These are phyloP conservation scores for Pseudogymnoascus sp. DNA, from an alignment of 2,329 filamentous ascomycete species.

Conservation along the genomic window DNA sequence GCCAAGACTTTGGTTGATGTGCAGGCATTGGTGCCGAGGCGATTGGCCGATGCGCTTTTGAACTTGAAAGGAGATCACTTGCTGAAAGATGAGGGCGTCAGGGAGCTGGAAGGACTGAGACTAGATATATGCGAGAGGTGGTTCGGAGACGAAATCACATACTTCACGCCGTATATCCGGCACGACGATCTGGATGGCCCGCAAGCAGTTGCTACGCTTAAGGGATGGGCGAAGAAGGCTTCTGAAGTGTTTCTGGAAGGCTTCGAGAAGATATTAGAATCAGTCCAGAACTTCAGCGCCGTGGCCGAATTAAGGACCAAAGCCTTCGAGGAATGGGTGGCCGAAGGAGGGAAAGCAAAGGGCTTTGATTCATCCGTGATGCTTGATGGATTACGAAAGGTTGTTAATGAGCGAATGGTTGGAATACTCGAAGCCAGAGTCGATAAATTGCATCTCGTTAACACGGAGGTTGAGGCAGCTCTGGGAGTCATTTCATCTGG, in stretches of 20 bases:
- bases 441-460: conserved; percentile 54
- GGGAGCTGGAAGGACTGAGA: conserved; percentile 58
- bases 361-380: conserved; percentile 61
- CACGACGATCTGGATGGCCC: conserved; percentile 64
- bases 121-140: conserved; percentile 71
- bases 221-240: conserved; percentile 54
- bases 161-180: conserved; percentile 80
- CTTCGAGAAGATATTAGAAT: conserved; percentile 49
- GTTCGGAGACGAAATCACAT: conserved; percentile 73
- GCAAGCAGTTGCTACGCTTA: conserved; percentile 52
- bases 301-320: conserved; percentile 62
- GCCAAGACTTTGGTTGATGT: conserved; percentile 70
- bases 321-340: conserved; percentile 68
- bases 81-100: conserved; percentile 61
- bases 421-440: conserved; percentile 56
- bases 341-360: conserved; percentile 53
- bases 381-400: conserved; percentile 57
- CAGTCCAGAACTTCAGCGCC: conserved; percentile 56
- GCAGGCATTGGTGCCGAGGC: conserved; percentile 64
- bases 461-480: conserved; percentile 52
- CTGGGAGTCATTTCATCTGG: conserved; percentile 52
- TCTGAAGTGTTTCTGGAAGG: conserved; percentile 53
- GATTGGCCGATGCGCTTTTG: conserved; percentile 60
- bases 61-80: conserved; percentile 62
- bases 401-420: conserved; percentile 60